Conservation (phyloP, 2,329 filamentous ascomycete species). For the Colletotrichum tropicicola region DNA sequence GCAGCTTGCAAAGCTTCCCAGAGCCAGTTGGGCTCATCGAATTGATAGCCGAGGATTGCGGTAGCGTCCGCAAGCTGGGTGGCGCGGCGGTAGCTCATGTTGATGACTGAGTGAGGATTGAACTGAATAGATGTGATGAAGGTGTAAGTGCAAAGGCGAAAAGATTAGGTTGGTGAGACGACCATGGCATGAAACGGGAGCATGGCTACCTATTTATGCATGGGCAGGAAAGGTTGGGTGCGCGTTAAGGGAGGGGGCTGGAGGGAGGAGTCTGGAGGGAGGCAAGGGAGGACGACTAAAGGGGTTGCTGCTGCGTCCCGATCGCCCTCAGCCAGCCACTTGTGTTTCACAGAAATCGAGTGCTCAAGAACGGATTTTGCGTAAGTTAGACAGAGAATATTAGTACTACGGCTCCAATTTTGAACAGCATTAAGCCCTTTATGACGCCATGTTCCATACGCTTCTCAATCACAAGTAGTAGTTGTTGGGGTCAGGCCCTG, state of each 20-base stretch:
- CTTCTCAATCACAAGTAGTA: neutral
- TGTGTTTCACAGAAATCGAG: too few species aligned
- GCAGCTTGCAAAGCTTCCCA: constrained; percentile 4
- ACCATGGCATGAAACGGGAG: too few species aligned
- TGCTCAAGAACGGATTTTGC: too few species aligned
- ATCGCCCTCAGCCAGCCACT: too few species aligned
- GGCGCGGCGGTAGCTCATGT: neutral
- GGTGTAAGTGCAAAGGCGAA: too few species aligned
- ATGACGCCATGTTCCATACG: too few species aligned
- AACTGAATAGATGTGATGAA: neutral
- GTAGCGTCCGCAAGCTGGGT: neutral
- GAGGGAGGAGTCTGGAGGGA: neutral
- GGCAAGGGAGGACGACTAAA: neutral
- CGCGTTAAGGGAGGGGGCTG: too few species aligned
- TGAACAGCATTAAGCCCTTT: too few species aligned
- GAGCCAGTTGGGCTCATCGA: neutral
- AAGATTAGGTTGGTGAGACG: neutral
- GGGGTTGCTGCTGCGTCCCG: neutral
- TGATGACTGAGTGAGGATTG: neutral
- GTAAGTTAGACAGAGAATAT: too few species aligned
- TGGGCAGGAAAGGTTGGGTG: too few species aligned
- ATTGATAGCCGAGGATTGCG: neutral
- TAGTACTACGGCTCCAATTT: too few species aligned
- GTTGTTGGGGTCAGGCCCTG: neutral
- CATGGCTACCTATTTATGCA: too few species aligned